These are phyloP conservation scores for Mycena polygramma DNA, from an alignment of 768 basidiomycete species.

Conservation along the genomic window DNA sequence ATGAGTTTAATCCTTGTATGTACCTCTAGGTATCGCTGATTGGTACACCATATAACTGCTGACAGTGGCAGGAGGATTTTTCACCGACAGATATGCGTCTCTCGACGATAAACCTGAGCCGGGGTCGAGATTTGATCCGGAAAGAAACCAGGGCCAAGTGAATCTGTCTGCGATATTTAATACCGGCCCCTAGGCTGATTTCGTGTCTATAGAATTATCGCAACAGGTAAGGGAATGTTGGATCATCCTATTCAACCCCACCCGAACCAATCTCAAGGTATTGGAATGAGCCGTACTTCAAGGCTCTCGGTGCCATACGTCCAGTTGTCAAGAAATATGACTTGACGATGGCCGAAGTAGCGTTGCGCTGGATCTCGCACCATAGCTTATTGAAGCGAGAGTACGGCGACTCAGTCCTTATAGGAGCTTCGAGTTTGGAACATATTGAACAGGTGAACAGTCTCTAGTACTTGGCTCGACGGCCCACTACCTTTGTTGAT, in stretches of 20 bases:
- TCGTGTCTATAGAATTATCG: slow-evolving; percentile 49
- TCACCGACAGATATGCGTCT: slow-evolving; percentile 65
- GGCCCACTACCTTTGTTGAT: neutral
- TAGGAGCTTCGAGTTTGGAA: slow-evolving; percentile 67
- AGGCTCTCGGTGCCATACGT: slow-evolving; percentile 59
- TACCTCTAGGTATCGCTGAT: slow-evolving; percentile 1
- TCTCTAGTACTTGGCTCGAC: neutral
- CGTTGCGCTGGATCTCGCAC: slow-evolving; percentile 73
- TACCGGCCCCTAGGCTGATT: neutral
- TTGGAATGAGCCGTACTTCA: slow-evolving; percentile 68
- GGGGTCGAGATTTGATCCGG: slow-evolving; percentile 70
- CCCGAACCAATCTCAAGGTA: slow-evolving; percentile 49
- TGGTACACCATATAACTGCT: slow-evolving; percentile 26
- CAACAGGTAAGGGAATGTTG: slow-evolving; percentile 49
- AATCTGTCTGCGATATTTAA: neutral
- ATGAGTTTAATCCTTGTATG: slow-evolving; percentile 68
- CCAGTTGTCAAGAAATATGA: slow-evolving; percentile 59
- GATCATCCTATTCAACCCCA: neutral
- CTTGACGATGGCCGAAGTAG: slow-evolving; percentile 65
- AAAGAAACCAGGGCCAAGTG: slow-evolving; percentile 61
- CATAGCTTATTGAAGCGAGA: slow-evolving; percentile 65
- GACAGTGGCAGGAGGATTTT: slow-evolving; percentile 70
- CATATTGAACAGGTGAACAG: slow-evolving; percentile 65
- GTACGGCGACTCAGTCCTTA: slow-evolving; percentile 65
- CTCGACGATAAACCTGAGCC: slow-evolving; percentile 56